phyloP scores from a whole-genome alignment of 768 basidiomycete species.

The Pleurotus sapidus region DNA sequence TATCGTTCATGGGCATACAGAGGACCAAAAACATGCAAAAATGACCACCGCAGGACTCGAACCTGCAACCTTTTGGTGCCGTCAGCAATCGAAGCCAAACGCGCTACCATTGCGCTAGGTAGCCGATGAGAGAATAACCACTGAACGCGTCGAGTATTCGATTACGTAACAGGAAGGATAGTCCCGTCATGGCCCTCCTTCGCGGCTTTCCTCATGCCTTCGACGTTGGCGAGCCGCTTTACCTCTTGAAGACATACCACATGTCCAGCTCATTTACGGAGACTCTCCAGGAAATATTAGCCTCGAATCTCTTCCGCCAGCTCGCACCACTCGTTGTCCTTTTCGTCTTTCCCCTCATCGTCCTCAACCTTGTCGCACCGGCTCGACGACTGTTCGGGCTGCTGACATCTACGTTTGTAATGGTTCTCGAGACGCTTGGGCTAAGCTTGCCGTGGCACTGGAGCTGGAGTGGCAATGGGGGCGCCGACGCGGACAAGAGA shows the following conservation, averaged over 20 bases:
- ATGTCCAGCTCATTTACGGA: constrained; percentile 39
- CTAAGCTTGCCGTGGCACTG: constrained; percentile 64
- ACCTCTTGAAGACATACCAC: constrained; percentile 19
- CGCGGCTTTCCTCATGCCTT: constrained; percentile 6
- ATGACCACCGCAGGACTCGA: constrained; percentile 94
- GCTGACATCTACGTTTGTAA: constrained; percentile 22
- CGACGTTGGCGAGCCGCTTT: constrained; percentile 3
- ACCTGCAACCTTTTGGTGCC: constrained; percentile 81
- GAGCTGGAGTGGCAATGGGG: constrained; percentile 24
- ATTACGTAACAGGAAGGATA: no score
- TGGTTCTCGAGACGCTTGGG: constrained; percentile 63
- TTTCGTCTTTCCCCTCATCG: constrained; percentile 48
- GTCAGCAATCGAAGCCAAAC: constrained; percentile 72
- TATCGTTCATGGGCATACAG: not conserved
- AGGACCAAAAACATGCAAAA: constrained; percentile 11
- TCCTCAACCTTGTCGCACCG: constrained; percentile 37
- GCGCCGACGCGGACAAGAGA: constrained; percentile 26
- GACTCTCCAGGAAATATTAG: constrained; percentile 30
- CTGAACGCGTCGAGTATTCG: no score
- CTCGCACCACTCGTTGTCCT: constrained; percentile 54
- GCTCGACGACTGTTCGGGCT: constrained; percentile 17
- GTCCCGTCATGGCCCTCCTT: no score
- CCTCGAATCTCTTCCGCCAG: constrained; percentile 49
- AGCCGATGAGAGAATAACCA: constrained; percentile 34
- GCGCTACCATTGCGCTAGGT: constrained; percentile 94